Percentiles rank a stretch among this genome's conserved stretches.
Conservation (phyloP, 2,329 filamentous ascomycete genomes). For the Pseudocercospora musae region DNA sequence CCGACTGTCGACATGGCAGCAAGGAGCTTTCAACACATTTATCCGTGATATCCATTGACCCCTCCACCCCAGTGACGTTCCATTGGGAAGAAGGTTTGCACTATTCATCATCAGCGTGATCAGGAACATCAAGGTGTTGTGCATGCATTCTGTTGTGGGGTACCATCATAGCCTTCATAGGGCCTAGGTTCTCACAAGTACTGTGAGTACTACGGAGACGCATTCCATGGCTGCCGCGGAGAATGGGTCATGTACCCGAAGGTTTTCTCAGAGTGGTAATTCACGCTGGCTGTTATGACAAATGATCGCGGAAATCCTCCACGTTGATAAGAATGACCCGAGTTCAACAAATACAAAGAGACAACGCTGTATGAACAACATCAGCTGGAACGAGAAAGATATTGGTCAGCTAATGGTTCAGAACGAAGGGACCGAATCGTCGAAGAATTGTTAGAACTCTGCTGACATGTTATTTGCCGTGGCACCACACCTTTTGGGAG, state of each 20-base stretch:
- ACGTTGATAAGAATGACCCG: not conserved
- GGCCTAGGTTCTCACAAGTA: not conserved
- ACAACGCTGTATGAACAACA: not conserved
- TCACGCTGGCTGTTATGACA: not conserved
- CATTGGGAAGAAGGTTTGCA: not conserved
- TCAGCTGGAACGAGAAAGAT: not conserved
- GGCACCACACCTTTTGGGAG: not conserved
- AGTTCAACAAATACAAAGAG: no score
- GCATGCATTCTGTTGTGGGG: no score
- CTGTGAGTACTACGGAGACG: not conserved
- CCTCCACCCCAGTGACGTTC: not conserved
- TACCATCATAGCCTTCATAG: not conserved
- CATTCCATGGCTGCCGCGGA: no score
- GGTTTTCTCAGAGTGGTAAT: no score
- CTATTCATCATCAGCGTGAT: constrained; percentile 5
- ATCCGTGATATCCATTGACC: not conserved
- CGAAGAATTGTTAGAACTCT: no score
- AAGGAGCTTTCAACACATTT: not conserved
- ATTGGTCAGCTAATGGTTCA: no score
- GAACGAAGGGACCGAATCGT: no score
- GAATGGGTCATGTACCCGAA: no score
- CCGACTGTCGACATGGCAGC: not conserved
- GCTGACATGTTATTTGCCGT: no score
- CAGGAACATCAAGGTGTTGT: not conserved
- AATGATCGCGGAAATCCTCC: not conserved